Evolutionary conservation across 352 stramenopile species (phyloP).

Genomic region (Globisporangium polare): DNA sequence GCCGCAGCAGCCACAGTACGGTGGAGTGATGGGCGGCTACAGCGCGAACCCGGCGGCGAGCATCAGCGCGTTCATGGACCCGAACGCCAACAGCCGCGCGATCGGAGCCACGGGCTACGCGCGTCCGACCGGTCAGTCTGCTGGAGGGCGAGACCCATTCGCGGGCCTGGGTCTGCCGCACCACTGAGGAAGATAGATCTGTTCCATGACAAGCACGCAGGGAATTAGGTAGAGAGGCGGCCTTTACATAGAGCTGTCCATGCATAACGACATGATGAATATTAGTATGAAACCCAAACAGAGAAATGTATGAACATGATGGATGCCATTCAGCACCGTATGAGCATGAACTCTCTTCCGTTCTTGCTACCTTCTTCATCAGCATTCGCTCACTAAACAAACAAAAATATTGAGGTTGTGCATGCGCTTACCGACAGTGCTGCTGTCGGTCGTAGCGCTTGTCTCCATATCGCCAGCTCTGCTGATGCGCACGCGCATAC

Average conservation of each 20-base stretch:
- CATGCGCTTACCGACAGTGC: neutral
- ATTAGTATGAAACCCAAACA: neutral
- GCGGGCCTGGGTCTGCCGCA: conserved; percentile 63
- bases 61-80: conserved; percentile 43
- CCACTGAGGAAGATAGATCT: conserved; percentile 15
- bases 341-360: conserved; percentile 12
- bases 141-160: conserved; percentile 60
- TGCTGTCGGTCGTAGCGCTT: conserved; percentile 13
- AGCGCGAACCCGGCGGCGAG: conserved; percentile 25
- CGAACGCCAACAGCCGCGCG: conserved; percentile 17
- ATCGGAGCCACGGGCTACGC: conserved; percentile 6
- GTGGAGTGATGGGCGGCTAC: conserved; percentile 22
- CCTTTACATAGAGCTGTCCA: neutral
- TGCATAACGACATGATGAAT: neutral
- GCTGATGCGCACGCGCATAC: conserved; percentile 4
- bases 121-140: conserved; percentile 7
- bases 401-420: neutral
- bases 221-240: neutral
- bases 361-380: conserved; percentile 11
- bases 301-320: neutral
- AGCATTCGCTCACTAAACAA: conserved; percentile 4
- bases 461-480: conserved; percentile 1
- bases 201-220: neutral
- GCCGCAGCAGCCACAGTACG: conserved; percentile 18
- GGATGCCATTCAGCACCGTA: neutral